These are phyloP conservation scores for Flaveria floridana DNA, from an alignment of 140 eudicot genomes.

Conservation along the genomic window DNA sequence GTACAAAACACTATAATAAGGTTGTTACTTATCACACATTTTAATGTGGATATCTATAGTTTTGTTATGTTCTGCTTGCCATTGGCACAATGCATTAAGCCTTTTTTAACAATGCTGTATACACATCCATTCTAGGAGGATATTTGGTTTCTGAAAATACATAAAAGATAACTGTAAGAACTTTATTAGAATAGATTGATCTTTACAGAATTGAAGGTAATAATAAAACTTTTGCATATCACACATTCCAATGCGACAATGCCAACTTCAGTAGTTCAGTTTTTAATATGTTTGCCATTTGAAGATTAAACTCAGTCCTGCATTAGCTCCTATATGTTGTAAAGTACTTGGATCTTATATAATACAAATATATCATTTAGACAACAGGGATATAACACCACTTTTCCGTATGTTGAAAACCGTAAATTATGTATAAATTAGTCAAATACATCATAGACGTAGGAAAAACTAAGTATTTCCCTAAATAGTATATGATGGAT, in stretches of 20 bases:
- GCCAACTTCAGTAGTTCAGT: neutral
- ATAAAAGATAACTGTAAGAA: conserved; percentile 1
- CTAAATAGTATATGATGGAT: conserved; percentile 19
- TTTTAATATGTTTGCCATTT: neutral
- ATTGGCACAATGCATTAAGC: conserved; percentile 12
- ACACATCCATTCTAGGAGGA: neutral
- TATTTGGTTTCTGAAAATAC: conserved; percentile 13
- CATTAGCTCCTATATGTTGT: neutral
- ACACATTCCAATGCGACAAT: conserved; percentile 11
- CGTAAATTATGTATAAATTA: neutral
- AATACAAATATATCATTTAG: conserved; percentile 11
- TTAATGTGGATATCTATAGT: neutral
- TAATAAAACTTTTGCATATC: conserved; percentile 14
- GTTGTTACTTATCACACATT: conserved; percentile 8
- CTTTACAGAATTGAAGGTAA: neutral
- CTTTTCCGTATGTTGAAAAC: neutral
- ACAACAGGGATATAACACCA: conserved; percentile 8
- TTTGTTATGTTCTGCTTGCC: conserved; percentile 6
- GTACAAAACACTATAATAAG: neutral
- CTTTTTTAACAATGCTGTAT: conserved; percentile 2
- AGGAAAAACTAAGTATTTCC: neutral
- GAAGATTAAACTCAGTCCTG: conserved; percentile 9
- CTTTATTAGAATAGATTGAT: neutral
- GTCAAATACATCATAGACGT: neutral
- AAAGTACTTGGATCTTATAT: conserved; percentile 1